Evolutionary conservation across 306 rosid genomes (phyloP), one percentile per base, ranked within the genome.

Genomic region (Lupinus albus): DNA sequence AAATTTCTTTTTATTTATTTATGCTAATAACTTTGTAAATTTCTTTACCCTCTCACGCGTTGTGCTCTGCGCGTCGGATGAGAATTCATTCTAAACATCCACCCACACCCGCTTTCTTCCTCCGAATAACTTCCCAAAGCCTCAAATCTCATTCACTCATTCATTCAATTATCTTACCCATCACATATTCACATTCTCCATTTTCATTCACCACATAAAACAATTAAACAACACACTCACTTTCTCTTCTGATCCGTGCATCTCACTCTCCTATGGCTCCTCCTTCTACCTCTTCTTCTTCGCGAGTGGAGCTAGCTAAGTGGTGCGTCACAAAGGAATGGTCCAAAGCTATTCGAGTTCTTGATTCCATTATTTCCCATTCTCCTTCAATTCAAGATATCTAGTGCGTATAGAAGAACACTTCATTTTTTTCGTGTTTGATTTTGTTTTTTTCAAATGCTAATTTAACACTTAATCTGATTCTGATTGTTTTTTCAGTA

Each of bases 321-420:
- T 78, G 80, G 41, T 88, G 95, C 41, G 67, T 76, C 83, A 80
- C 88, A 6, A 85, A 82, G 73, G 88, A 88, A 73, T 88, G 95
- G 95, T 88, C 95, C 82, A 88, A 84, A 73, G 95, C 95, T 39
- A 88, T 88, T 69, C 82, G 91, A 57, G 46, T 86, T 59, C 82
- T 88, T 39, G 95, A 88, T 82, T 84, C 85, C 46, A 77, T 88
- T 38, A 72, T 88, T 68, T 49, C 82, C n/a, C 61, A 80, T 50
- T 86, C 88, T 30, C 64, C 61, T 65, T 72, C 84, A 8, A 78
- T 86, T 75, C 95, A 86, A 62, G 95, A 88, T 73, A 77, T 88
- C 78, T 88, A 91, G 95, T 85, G 10, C 42, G 79, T 57, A 58
- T n/a, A n/a, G n/a, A n/a, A 57, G 55, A 4, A 8, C 72, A 55